Conservation (phyloP, 164 flowering plant genomes). For the Houttuynia cordata region DNA sequence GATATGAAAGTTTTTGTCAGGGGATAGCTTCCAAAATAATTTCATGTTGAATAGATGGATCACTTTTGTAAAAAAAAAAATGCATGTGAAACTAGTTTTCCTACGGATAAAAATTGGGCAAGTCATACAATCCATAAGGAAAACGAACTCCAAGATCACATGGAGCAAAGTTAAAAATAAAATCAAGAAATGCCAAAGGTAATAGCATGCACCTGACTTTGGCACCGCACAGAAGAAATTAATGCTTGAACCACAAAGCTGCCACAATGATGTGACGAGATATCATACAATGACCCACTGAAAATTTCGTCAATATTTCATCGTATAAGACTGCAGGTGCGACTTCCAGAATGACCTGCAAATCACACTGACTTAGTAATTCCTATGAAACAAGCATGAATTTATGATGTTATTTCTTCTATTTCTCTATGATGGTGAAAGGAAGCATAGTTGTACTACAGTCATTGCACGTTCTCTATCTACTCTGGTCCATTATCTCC, state of each 20-base stretch:
- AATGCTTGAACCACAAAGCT: conserved; percentile 86
- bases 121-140: too few species aligned
- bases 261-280: conserved; percentile 66
- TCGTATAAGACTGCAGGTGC: conserved; percentile 63
- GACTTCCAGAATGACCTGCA: conserved; percentile 87
- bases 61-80: too few species aligned
- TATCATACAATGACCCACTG: conserved; percentile 41
- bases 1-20: too few species aligned
- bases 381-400: not conserved
- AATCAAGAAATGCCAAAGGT: not conserved
- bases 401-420: too few species aligned
- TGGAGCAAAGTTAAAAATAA: not conserved
- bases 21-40: too few species aligned
- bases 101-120: too few species aligned
- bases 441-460: not conserved
- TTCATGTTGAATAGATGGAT: too few species aligned
- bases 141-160: too few species aligned
- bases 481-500: too few species aligned
- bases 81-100: too few species aligned
- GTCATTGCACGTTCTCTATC: not conserved
- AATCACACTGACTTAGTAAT: conserved; percentile 1
- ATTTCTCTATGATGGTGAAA: not conserved
- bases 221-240: conserved; percentile 47
- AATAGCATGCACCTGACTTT: conserved; percentile 49
- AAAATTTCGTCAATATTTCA: conserved; percentile 54